Percentiles rank a stretch among this genome's conserved stretches.
These are phyloP conservation scores for Nothophytophthora sp. DNA, from an alignment of 352 stramenopile species.

Conservation along the genomic window DNA sequence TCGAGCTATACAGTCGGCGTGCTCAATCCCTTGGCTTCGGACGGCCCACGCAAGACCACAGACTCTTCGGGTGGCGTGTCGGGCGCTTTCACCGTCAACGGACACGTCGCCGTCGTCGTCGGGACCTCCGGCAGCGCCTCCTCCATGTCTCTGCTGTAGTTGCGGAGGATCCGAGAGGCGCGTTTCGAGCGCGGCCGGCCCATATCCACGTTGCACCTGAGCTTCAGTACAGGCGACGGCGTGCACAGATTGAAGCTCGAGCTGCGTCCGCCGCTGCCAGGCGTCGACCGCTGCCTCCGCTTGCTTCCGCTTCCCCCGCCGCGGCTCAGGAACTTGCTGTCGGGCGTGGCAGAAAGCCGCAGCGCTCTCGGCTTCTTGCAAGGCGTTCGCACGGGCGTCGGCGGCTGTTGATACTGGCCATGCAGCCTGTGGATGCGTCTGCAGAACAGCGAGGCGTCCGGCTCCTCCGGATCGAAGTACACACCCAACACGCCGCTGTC, in stretches of 20 bases:
- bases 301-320: constrained; percentile 12
- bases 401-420: constrained; percentile 2
- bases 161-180: constrained; percentile 42
- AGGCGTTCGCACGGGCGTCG: constrained; percentile 18
- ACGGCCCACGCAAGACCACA: constrained; percentile 13
- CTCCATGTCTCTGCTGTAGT: constrained; percentile 54
- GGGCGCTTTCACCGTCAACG: constrained; percentile 8
- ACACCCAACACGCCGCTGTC: constrained; percentile 75
- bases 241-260: constrained; percentile 72
- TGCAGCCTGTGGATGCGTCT: constrained; percentile 36
- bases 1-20: constrained; percentile 29
- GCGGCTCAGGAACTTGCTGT: constrained; percentile 31
- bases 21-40: constrained; percentile 5
- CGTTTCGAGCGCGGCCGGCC: constrained; percentile 70
- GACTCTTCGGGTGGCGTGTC: constrained; percentile 9
- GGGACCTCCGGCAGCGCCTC: constrained; percentile 43
- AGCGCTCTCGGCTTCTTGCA: constrained; percentile 25
- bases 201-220: constrained; percentile 81
- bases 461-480: constrained; percentile 61
- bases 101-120: not conserved
- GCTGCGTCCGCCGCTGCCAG: constrained; percentile 17
- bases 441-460: constrained; percentile 43
- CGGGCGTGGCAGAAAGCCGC: constrained; percentile 35
- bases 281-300: constrained; percentile 15
- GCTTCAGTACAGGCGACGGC: constrained; percentile 77